These are phyloP conservation scores for Boletus insuetus DNA, from an alignment of 768 basidiomycete genomes.

Conservation along the genomic window DNA sequence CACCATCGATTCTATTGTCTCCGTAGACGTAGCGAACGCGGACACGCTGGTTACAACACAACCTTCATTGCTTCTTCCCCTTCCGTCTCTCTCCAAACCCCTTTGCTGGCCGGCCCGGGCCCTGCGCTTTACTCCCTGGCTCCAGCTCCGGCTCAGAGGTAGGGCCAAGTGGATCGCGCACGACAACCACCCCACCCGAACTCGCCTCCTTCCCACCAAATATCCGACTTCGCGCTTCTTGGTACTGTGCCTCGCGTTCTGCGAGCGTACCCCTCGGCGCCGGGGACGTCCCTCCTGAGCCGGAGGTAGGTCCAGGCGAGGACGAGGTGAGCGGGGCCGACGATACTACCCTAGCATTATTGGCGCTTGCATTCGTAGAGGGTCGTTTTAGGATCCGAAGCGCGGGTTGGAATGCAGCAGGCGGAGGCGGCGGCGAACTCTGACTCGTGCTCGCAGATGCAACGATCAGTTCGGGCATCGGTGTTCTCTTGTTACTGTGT, in stretches of 20 bases:
- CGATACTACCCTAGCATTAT: background rate
- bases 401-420: slow-evolving; percentile 56
- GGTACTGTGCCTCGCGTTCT: slow-evolving; percentile 71
- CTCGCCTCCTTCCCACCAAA: slow-evolving; percentile 42
- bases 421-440: slow-evolving; percentile 46
- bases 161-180: slow-evolving; percentile 37
- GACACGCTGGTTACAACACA: no score
- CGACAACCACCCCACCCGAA: slow-evolving; percentile 10
- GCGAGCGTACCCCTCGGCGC: slow-evolving; percentile 39
- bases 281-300: slow-evolving; percentile 12
- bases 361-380: slow-evolving; percentile 20
- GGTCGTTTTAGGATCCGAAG: slow-evolving; percentile 76
- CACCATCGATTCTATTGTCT: no score
- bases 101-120: slow-evolving; percentile 10
- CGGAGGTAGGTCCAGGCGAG: slow-evolving; percentile 7
- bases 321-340: slow-evolving; percentile 15
- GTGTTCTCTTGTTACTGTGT: slow-evolving; percentile 53
- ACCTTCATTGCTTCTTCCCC: slow-evolving; percentile 9
- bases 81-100: slow-evolving; percentile 29
- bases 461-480: slow-evolving; percentile 67
- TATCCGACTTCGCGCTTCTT: slow-evolving; percentile 70
- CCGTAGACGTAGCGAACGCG: no score
- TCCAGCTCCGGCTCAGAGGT: slow-evolving; percentile 6
- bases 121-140: background rate
- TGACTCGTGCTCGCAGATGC: slow-evolving; percentile 36